Evolutionary conservation across 768 basidiomycete genomes (phyloP).

Genomic region (Boletus pseudo-olivaceus): DNA sequence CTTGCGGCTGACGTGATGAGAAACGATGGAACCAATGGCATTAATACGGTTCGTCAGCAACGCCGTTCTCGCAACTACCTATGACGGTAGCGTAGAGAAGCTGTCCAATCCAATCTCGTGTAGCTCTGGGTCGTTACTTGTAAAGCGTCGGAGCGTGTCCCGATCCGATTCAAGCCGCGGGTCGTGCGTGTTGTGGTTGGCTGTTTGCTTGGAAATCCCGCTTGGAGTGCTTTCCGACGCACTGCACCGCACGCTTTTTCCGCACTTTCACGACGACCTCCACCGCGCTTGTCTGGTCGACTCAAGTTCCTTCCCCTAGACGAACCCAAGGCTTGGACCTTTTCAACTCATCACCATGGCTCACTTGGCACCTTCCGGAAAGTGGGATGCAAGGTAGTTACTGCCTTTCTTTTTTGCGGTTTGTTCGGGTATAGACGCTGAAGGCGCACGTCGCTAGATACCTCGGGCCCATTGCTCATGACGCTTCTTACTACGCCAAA

Average conservation of each 20-base stretch:
- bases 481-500: conserved; percentile 73
- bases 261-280: conserved; percentile 23
- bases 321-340: conserved; percentile 30
- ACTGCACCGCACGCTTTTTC: not conserved
- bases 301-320: conserved; percentile 18
- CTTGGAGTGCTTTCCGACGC: not conserved
- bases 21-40: not conserved
- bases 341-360: conserved; percentile 44
- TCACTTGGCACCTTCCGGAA: conserved; percentile 45
- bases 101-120: not conserved
- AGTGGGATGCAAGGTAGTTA: conserved; percentile 72
- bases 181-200: conserved; percentile 2
- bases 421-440: not conserved
- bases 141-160: not conserved
- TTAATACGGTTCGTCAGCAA: not conserved
- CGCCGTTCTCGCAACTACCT: not conserved
- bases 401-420: not conserved
- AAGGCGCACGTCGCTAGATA: conserved; percentile 39
- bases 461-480: conserved; percentile 72
- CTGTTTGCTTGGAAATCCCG: conserved; percentile 4
- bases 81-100: not conserved
- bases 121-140: not conserved
- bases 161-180: conserved; percentile 9
- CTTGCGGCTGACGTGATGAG: not conserved
- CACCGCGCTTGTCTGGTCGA: conserved; percentile 12